phyloP scores from a whole-genome alignment of 345 rosid genomes.

The Eucalyptus cloeziana region DNA sequence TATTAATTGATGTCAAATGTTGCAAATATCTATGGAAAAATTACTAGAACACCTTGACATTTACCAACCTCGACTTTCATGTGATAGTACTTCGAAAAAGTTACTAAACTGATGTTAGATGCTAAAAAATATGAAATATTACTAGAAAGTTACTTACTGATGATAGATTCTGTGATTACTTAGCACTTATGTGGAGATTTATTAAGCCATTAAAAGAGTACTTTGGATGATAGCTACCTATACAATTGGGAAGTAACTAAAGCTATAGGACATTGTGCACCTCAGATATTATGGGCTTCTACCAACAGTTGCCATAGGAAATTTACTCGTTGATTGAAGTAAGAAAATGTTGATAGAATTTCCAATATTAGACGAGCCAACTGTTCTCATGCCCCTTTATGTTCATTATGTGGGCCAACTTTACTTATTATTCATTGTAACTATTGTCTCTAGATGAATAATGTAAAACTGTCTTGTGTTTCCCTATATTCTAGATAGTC shows the following conservation, averaged over 20 bases:
- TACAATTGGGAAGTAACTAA: not conserved
- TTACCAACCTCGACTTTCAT: not conserved
- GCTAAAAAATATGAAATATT: not conserved
- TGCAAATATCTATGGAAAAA: not conserved
- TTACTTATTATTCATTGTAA: not conserved
- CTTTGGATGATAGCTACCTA: not conserved
- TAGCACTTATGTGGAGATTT: not conserved
- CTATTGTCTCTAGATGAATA: not conserved
- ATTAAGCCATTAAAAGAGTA: not conserved
- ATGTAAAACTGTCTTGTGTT: not conserved
- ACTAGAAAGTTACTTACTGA: not conserved
- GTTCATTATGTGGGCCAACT: not conserved
- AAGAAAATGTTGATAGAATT: not conserved
- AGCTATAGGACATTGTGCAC: not conserved
- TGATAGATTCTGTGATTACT: not conserved
- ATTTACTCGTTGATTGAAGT: not conserved
- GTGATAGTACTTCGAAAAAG: not conserved
- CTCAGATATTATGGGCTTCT: not conserved
- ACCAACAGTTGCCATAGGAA: not conserved
- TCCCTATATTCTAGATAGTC: not conserved
- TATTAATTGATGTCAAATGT: not conserved
- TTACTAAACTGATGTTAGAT: not conserved
- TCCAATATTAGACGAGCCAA: not conserved
- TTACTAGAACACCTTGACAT: not conserved
- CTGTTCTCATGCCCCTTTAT: not conserved